Conservation (phyloP, 495 filamentous ascomycete genomes). For the Apodospora peruviana region DNA sequence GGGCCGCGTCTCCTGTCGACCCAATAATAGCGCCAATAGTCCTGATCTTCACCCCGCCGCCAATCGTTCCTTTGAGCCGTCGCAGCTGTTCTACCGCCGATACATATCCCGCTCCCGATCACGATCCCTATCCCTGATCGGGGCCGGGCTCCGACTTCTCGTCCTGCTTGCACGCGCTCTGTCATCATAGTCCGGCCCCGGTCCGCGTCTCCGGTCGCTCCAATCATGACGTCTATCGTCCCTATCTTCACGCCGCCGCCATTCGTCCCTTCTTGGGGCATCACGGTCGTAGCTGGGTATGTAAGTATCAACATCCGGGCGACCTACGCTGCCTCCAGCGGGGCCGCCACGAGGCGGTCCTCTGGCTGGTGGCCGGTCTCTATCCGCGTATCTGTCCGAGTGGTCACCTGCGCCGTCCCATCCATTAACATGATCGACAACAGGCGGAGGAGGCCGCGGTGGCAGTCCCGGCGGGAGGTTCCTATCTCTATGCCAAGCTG, state of each 20-base stretch:
- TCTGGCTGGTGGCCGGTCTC: constrained; percentile 15
- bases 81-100: constrained; percentile 36
- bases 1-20: constrained; percentile 8
- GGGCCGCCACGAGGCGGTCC: constrained; percentile 27
- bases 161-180: constrained; percentile 39
- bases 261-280: constrained; percentile 38
- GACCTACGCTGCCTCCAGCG: constrained; percentile 24
- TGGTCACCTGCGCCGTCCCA: constrained; percentile 23
- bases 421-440: constrained; percentile 29
- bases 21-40: constrained; percentile 14
- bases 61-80: constrained; percentile 45
- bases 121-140: constrained; percentile 32
- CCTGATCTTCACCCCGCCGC: constrained; percentile 37
- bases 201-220: constrained; percentile 8
- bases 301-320: constrained; percentile 53
- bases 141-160: constrained; percentile 46
- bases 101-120: constrained; percentile 39
- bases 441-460: constrained; percentile 38
- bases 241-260: constrained; percentile 38
- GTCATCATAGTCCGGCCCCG: constrained; percentile 40
- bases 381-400: constrained; percentile 32
- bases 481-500: constrained; percentile 45
- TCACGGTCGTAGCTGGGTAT: constrained; percentile 51
- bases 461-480: constrained; percentile 40
- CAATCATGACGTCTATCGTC: constrained; percentile 18